Base-by-base conservation (phyloP, 176 grass and related monocot genomes). In the Metroxylon sagu region DNA sequence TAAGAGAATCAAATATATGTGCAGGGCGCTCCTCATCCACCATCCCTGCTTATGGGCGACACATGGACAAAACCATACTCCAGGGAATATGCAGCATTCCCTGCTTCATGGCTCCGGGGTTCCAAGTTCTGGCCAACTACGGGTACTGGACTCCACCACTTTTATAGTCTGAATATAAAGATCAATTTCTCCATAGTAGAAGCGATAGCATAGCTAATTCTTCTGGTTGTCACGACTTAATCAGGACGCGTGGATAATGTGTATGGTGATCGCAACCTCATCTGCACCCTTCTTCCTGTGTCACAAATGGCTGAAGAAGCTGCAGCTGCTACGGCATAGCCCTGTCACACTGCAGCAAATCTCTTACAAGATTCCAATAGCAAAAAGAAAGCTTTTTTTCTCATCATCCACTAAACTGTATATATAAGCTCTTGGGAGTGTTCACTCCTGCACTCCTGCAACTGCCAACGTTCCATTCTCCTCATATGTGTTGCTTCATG, bases 71-170 rank as follows among this genome's bases (percentile, higher is more conserved):
- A 93, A 71, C 94, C 94, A 4, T 98, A 98, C 68, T 83, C 84
- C 3, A 85, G 94, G 70, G 94, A 98, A 60, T 89, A 86, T 43
- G 94, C 94, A 39, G 94, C 94, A 0, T 98, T 83, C 84, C 94
- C 94, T 29, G 88, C 88, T 12, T 68, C 84, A 16, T 98, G 94
- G 94, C 84, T 98, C 23, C 88, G 88, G 21, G 94, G 81, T 15
- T 78, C 84, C 70, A 98, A 98, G 63, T 98, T 98, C 82, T 98
- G 94, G 94, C 94, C 94, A 67, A 79, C 88, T 58, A 89, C 94
- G 52, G 74, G 94, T 98, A 89, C 27, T 12, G 35, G 35, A 43
- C 35, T 14, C 3, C 35, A 43, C 35, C 21, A 23, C 21, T 23
- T 43, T 2, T 14, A 43, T 14, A 43, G 35, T 43, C 35, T 43